These are phyloP conservation scores for Podila verticillata DNA, from an alignment of 192 early-diverging fungal genomes.

Conservation along the genomic window DNA sequence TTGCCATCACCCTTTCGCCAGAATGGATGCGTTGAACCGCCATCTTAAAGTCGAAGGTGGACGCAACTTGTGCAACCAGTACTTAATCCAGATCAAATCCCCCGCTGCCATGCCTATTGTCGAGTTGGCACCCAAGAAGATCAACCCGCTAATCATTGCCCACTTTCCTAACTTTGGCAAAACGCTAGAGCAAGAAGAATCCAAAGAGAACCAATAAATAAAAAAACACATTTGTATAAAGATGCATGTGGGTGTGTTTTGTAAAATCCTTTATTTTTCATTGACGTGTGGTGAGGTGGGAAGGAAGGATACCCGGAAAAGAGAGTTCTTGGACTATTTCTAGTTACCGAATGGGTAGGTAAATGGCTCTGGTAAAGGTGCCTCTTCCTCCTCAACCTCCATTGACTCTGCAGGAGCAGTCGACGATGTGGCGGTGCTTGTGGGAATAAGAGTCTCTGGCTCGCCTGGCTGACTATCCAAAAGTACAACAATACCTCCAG, in stretches of 20 bases:
- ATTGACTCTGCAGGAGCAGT: slow-evolving; percentile 36
- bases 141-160: slow-evolving; percentile 40
- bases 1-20: slow-evolving; percentile 85
- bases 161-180: slow-evolving; percentile 39
- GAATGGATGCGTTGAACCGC: slow-evolving; percentile 82
- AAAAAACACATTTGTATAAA: not conserved
- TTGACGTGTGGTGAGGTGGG: too few relatives aligned
- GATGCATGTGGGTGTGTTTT: not conserved
- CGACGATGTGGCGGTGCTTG: slow-evolving; percentile 19
- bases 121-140: slow-evolving; percentile 41
- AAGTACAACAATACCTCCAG: slow-evolving; percentile 92
- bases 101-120: slow-evolving; percentile 37
- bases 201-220: slow-evolving; percentile 2
- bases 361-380: slow-evolving; percentile 81
- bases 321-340: not conserved
- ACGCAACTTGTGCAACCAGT: slow-evolving; percentile 44
- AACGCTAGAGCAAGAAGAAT: slow-evolving; percentile 31
- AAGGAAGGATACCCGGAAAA: too few relatives aligned
- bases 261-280: not conserved
- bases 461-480: slow-evolving; percentile 78
- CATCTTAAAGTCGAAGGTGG: slow-evolving; percentile 63
- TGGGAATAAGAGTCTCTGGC: slow-evolving; percentile 84
- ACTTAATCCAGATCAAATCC: slow-evolving; percentile 40
- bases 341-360: slow-evolving; percentile 82
- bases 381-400: slow-evolving; percentile 67